These are phyloP conservation scores for Ophiosphaerella korrae DNA, from an alignment of 2,329 filamentous ascomycete species.

Conservation along the genomic window DNA sequence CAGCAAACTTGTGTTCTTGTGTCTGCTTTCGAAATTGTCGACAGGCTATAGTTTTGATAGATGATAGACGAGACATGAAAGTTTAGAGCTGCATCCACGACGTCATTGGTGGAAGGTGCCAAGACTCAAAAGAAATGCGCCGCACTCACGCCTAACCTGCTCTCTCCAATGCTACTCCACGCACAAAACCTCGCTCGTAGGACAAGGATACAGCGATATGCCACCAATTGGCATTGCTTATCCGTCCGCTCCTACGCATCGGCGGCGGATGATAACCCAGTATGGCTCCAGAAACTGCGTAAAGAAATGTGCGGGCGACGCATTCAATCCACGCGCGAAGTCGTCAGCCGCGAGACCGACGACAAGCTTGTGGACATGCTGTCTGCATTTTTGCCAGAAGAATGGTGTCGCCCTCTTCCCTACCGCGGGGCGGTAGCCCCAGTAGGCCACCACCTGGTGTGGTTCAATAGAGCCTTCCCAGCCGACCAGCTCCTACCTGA, in stretches of 20 bases:
- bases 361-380: constrained; percentile 64
- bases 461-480: constrained; percentile 76
- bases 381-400: constrained; percentile 22
- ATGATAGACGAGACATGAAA: too few relatives aligned
- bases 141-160: neutral
- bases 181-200: constrained; percentile 19
- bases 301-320: constrained; percentile 53
- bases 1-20: too few relatives aligned
- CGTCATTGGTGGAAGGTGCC: constrained; percentile 8
- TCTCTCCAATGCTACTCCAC: constrained; percentile 23
- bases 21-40: too few relatives aligned
- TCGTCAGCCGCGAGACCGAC: constrained; percentile 62
- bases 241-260: constrained; percentile 21
- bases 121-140: constrained; percentile 1
- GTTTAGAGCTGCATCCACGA: neutral
- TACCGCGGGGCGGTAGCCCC: constrained; percentile 51
- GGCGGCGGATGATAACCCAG: constrained; percentile 9
- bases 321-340: constrained; percentile 59
- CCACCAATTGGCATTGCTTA: constrained; percentile 20
- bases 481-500: constrained; percentile 71
- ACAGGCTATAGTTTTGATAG: too few relatives aligned
- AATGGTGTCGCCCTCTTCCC: constrained; percentile 10
- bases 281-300: constrained; percentile 36
- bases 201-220: constrained; percentile 10
- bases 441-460: constrained; percentile 79